These are phyloP conservation scores for Tylopilus felleus DNA, from an alignment of 768 basidiomycete genomes.

Conservation along the genomic window DNA sequence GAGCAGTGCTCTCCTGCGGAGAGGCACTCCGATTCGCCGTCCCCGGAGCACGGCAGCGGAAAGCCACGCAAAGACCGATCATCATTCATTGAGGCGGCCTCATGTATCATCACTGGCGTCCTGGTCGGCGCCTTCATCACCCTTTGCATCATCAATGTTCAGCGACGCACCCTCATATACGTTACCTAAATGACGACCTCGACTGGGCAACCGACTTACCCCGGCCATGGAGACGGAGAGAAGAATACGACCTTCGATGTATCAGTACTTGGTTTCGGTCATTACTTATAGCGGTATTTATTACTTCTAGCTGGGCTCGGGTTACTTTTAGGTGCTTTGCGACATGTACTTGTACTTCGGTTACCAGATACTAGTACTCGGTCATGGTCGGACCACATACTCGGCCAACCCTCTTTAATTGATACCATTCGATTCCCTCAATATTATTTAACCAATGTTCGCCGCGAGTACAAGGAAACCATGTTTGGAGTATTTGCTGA, in stretches of 20 bases:
- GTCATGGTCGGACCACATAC: background rate
- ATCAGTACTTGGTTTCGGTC: slow-evolving; percentile 13
- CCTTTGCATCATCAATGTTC: slow-evolving; percentile 46
- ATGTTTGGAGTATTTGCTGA: too few relatives aligned
- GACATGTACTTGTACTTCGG: background rate
- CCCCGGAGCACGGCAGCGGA: slow-evolving; percentile 1
- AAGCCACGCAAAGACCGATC: slow-evolving; percentile 20
- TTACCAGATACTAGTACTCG: background rate
- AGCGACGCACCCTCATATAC: slow-evolving; percentile 45
- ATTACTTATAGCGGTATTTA: slow-evolving; percentile 31
- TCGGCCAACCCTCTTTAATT: background rate
- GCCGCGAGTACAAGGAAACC: background rate
- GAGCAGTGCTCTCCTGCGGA: too few relatives aligned
- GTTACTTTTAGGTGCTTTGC: slow-evolving; percentile 1
- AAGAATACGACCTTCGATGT: slow-evolving; percentile 16
- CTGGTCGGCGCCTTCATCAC: slow-evolving; percentile 57
- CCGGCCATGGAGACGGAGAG: background rate
- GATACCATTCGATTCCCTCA: background rate
- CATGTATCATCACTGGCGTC: slow-evolving; percentile 55
- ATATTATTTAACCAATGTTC: background rate
- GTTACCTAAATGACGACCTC: slow-evolving; percentile 24
- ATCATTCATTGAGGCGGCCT: slow-evolving; percentile 36
- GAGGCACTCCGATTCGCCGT: slow-evolving; percentile 9
- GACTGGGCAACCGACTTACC: background rate
- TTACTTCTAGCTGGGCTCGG: slow-evolving; percentile 13